Evolutionary conservation across 176 grass and related monocot genomes (phyloP).

Genomic region (Cenchrus fungigraminus): DNA sequence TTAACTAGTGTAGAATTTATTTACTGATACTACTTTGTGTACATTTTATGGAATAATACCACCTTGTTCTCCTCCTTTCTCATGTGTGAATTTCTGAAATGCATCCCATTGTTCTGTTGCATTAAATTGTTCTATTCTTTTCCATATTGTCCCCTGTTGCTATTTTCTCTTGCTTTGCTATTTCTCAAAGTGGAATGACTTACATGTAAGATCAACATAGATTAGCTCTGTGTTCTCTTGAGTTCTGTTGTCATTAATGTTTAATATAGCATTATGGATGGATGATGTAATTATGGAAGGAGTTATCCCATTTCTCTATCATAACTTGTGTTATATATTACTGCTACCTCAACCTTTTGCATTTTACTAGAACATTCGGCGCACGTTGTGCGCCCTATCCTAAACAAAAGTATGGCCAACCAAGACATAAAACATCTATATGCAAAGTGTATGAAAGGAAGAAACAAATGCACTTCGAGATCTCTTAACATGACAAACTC

Average conservation of each 20-base stretch:
- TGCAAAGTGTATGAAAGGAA: too few relatives aligned
- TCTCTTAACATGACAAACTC: too few relatives aligned
- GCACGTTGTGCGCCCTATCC: too few relatives aligned
- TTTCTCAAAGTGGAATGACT: not conserved
- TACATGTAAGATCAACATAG: not conserved
- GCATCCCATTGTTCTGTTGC: conserved; percentile 22
- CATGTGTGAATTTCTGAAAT: not conserved
- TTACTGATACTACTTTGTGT: conserved; percentile 1
- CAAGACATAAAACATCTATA: too few relatives aligned
- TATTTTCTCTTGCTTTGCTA: too few relatives aligned
- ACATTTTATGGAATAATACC: not conserved
- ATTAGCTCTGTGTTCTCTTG: not conserved
- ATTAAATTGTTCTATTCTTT: not conserved
- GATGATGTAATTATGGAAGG: conserved; percentile 17
- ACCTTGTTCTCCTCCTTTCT: not conserved
- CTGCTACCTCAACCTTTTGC: not conserved
- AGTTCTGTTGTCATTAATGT: conserved; percentile 20
- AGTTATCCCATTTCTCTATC: not conserved
- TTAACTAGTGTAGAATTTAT: conserved; percentile 9
- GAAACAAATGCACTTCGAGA: too few relatives aligned
- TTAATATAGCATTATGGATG: conserved; percentile 11
- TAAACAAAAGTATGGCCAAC: too few relatives aligned
- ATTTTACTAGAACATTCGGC: not conserved
- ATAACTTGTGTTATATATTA: conserved; percentile 16
- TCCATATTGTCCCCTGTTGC: too few relatives aligned